phyloP scores from a whole-genome alignment of 1,284 basidiomycete genomes.

The Hymenochaete sp. region DNA sequence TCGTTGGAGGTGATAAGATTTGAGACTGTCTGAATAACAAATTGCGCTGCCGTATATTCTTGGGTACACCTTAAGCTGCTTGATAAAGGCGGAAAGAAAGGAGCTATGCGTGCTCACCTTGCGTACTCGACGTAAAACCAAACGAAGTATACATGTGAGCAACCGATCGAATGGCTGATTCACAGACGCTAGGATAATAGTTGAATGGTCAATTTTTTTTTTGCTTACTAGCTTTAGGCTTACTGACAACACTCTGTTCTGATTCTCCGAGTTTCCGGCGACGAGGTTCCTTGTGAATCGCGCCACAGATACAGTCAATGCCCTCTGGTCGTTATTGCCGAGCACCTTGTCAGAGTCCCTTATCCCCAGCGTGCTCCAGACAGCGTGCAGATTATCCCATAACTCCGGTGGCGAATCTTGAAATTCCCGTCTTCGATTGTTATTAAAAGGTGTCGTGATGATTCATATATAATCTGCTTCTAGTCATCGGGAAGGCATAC shows the following conservation, averaged over 20 bases:
- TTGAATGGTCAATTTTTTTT: constrained; percentile 9
- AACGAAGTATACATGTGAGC: constrained; percentile 66
- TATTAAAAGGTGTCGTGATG: too few species aligned
- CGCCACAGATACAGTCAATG: constrained; percentile 36
- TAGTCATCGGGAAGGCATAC: too few species aligned
- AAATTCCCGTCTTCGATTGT: too few species aligned
- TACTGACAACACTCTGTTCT: constrained; percentile 57
- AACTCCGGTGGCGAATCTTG: constrained; percentile 7
- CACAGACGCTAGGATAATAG: constrained; percentile 32
- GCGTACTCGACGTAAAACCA: constrained; percentile 37
- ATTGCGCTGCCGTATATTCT: constrained; percentile 51
- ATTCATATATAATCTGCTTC: too few species aligned
- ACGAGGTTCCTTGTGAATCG: constrained; percentile 72
- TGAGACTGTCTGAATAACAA: constrained; percentile 61
- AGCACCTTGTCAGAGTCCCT: not conserved
- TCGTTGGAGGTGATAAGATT: constrained; percentile 69
- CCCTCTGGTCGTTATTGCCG: constrained; percentile 3
- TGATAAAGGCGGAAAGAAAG: not conserved
- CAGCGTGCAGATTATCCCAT: constrained; percentile 7
- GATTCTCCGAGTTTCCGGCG: constrained; percentile 57
- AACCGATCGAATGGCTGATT: constrained; percentile 48
- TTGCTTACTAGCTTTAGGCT: constrained; percentile 11
- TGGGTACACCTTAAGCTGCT: constrained; percentile 10
- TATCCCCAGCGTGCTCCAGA: constrained; percentile 9
- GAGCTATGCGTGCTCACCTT: constrained; percentile 42